phyloP scores from a whole-genome alignment of 805 yeast species.

The Hanseniaspora nectarophila region DNA sequence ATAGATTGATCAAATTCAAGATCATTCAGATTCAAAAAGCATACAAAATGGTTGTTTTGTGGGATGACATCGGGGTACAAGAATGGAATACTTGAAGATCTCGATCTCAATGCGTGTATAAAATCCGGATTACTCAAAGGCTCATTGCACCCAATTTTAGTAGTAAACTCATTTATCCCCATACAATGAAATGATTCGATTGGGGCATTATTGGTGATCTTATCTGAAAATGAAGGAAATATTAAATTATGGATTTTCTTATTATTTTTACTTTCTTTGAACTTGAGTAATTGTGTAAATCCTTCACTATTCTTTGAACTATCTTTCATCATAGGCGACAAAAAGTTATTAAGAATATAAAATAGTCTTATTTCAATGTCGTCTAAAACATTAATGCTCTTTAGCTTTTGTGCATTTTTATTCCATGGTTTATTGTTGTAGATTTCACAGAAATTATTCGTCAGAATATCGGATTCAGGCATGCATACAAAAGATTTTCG shows the following conservation, averaged over 20 bases:
- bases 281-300: not conserved
- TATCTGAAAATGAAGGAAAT: slow-evolving; percentile 8
- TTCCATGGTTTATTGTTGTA: slow-evolving; percentile 9
- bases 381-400: not conserved
- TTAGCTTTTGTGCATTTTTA: not conserved
- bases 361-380: slow-evolving; percentile 7
- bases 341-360: not conserved
- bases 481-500: not conserved
- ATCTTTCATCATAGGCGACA: slow-evolving; percentile 7
- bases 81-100: slow-evolving; percentile 9
- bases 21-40: slow-evolving; percentile 7
- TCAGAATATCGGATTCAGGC: not conserved
- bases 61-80: slow-evolving; percentile 11
- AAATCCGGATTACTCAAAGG: slow-evolving; percentile 5
- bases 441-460: not conserved
- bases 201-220: not conserved
- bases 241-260: not conserved
- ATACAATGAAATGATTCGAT: slow-evolving; percentile 9
- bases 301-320: not conserved
- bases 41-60: slow-evolving; percentile 10
- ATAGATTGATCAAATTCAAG: slow-evolving; percentile 4
- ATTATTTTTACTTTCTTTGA: not conserved
- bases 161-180: slow-evolving; percentile 5
- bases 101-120: slow-evolving; percentile 3
- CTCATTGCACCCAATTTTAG: not conserved